A percentile compares a stretch with the other conserved stretches of the same genome.
These are phyloP conservation scores for Epichloe sibirici DNA, from an alignment of 2,329 filamentous ascomycete species.

Conservation along the genomic window DNA sequence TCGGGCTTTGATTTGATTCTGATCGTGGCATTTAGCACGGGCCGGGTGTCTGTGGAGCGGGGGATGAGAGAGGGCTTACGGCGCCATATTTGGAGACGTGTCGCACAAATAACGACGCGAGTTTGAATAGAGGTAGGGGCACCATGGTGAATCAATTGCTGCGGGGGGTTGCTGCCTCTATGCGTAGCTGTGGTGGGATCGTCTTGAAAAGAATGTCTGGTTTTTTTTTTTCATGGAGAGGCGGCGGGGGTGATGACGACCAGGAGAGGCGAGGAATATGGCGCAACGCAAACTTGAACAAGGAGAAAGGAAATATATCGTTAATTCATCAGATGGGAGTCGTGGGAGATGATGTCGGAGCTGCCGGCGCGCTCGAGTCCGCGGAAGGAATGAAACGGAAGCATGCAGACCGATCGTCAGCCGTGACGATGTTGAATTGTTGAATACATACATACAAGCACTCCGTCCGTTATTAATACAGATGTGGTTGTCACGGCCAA, in stretches of 20 bases:
- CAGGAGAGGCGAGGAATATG: neutral
- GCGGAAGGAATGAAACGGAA: neutral
- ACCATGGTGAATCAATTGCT: conserved; percentile 35
- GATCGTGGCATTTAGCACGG: conserved; percentile 10
- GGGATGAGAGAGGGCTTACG: conserved; percentile 29
- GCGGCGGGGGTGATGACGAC: neutral
- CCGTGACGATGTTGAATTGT: too few species aligned
- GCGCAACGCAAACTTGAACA: too few species aligned
- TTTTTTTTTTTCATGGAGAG: neutral
- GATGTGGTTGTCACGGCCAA: neutral
- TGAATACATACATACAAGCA: too few species aligned
- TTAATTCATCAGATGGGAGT: neutral
- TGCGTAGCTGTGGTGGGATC: neutral
- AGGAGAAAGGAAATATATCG: neutral
- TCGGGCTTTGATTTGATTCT: conserved; percentile 56
- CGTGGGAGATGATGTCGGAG: neutral
- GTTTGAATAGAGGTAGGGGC: conserved; percentile 54
- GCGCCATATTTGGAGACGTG: conserved; percentile 59
- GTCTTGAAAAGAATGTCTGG: neutral
- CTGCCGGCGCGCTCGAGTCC: neutral
- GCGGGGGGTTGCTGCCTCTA: neutral
- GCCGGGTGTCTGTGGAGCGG: neutral
- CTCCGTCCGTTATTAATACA: too few species aligned
- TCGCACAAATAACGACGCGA: conserved; percentile 50
- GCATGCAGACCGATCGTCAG: neutral